Evolutionary conservation across 78 protist genomes (phyloP).

Genomic region (Dictyostelium purpureum): DNA sequence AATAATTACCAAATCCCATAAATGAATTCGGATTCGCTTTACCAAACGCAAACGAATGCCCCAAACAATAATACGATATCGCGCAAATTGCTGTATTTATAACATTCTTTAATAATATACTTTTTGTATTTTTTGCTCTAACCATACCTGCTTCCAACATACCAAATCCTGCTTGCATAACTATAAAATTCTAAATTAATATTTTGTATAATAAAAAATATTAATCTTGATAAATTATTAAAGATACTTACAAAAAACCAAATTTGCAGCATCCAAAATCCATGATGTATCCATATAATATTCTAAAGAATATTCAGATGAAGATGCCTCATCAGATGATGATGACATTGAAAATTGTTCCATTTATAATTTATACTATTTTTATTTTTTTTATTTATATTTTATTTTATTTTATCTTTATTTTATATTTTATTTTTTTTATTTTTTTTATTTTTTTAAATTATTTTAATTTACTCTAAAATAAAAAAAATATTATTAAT

Average conservation of each 20-base stretch:
- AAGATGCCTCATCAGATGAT: neutral
- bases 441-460: neutral
- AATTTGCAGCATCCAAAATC: slow-evolving; percentile 64
- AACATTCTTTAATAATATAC: slow-evolving; percentile 52
- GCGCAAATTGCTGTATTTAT: slow-evolving; percentile 67
- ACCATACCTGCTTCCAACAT: slow-evolving; percentile 81
- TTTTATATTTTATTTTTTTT: neutral
- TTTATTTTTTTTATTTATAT: neutral
- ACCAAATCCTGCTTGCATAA: slow-evolving; percentile 78
- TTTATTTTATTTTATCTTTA: neutral
- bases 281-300: slow-evolving; percentile 32
- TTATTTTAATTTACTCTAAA: too few relatives aligned
- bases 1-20: slow-evolving; percentile 52
- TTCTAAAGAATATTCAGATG: slow-evolving; percentile 9
- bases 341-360: slow-evolving; percentile 3
- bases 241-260: slow-evolving; percentile 52
- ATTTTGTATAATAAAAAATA: neutral
- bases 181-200: neutral
- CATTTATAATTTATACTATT: neutral
- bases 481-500: too few relatives aligned
- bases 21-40: slow-evolving; percentile 7
- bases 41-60: slow-evolving; percentile 75
- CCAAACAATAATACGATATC: slow-evolving; percentile 54
- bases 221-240: too few relatives aligned
- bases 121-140: slow-evolving; percentile 75